Evolutionary conservation across 1,284 basidiomycete genomes (phyloP).

Genomic region (Psilocybe mexicana): DNA sequence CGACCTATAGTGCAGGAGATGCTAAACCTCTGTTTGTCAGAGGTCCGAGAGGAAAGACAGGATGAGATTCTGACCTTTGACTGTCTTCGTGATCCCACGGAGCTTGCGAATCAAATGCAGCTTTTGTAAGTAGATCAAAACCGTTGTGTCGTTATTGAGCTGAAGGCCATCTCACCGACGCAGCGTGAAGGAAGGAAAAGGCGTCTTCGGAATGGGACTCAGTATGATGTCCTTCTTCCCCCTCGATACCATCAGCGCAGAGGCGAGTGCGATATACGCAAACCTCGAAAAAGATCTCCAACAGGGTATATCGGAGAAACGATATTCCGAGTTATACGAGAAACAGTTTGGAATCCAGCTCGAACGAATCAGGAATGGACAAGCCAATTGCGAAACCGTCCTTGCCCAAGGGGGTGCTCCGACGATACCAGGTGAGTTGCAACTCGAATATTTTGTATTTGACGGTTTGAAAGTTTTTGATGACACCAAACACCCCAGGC

Average conservation of each 20-base stretch:
- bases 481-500: background rate
- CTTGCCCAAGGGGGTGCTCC: conserved; percentile 7
- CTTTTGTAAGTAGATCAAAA: conserved; percentile 4
- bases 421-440: background rate
- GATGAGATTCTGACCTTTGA: conserved; percentile 8
- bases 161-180: too few relatives aligned
- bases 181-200: conserved; percentile 3
- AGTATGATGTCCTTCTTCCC: conserved; percentile 8
- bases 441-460: background rate
- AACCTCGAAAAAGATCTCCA: conserved; percentile 1
- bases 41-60: conserved; percentile 7
- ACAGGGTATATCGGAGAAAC: background rate
- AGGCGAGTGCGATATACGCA: background rate
- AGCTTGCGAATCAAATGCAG: conserved; percentile 2
- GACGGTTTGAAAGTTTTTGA: background rate
- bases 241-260: background rate
- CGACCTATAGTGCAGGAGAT: background rate
- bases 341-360: conserved; percentile 10
- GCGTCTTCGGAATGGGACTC: conserved; percentile 2
- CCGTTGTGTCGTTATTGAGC: background rate
- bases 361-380: conserved; percentile 2
- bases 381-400: conserved; percentile 2
- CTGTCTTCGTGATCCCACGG: background rate
- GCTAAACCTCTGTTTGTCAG: background rate
- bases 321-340: conserved; percentile 2